These are phyloP conservation scores for Neonectria magnoliae DNA, from an alignment of 2,329 filamentous ascomycete genomes.

Conservation along the genomic window DNA sequence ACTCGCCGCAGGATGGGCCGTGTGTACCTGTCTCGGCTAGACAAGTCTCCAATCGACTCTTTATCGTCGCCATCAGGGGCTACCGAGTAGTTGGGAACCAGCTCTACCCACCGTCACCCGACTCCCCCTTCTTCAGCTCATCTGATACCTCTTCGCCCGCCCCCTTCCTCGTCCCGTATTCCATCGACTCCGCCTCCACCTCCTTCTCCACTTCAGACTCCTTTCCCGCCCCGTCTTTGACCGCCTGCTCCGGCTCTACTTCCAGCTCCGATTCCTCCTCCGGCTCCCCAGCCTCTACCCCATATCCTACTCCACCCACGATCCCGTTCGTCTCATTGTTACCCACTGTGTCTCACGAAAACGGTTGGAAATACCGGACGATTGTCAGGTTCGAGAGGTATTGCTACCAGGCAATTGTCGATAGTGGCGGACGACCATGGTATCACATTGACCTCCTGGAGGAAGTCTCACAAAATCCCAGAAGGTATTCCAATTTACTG, in stretches of 20 bases:
- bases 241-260: background rate
- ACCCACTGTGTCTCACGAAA: too few relatives aligned
- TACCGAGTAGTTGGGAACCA: background rate
- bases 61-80: background rate
- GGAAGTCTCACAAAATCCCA: conserved; percentile 22
- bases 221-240: too few relatives aligned
- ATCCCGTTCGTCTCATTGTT: background rate
- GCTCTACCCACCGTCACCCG: background rate
- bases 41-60: background rate
- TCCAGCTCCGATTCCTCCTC: background rate
- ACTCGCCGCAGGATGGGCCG: too few relatives aligned
- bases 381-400: conserved; percentile 16
- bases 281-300: background rate
- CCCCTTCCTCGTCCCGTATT: background rate
- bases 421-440: conserved; percentile 36
- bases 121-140: background rate
- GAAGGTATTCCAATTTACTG: conserved; percentile 20
- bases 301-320: background rate
- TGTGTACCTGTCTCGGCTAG: background rate
- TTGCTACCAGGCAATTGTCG: conserved; percentile 20
- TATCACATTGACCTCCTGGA: conserved; percentile 28
- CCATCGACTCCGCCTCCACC: background rate
- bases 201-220: background rate
- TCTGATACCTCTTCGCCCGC: too few relatives aligned
- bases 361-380: background rate